Evolutionary conservation across 78 protist genomes (phyloP).

Genomic region (Dictyostelium intermedium): DNA sequence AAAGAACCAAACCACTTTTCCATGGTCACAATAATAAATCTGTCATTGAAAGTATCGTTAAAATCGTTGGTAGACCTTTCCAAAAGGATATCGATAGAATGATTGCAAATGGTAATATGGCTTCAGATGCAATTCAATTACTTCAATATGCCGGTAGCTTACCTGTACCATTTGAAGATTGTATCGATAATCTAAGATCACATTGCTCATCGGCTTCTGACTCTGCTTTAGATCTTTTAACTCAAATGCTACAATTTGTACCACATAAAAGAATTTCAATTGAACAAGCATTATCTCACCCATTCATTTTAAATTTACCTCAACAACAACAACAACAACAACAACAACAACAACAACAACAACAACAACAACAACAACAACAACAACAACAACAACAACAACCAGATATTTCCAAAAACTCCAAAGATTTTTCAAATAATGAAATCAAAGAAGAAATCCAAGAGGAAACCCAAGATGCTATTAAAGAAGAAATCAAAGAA

Average conservation of each 20-base stretch:
- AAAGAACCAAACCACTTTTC: constrained; percentile 27
- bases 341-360: neutral
- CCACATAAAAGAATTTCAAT: constrained; percentile 52
- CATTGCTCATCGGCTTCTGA: constrained; percentile 6
- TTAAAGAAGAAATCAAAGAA: neutral
- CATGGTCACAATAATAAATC: constrained; percentile 31
- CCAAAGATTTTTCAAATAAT: no score
- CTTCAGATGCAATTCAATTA: neutral
- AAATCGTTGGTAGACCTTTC: constrained; percentile 53
- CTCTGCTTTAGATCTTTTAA: constrained; percentile 5
- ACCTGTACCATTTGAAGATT: constrained; percentile 71
- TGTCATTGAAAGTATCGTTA: constrained; percentile 25
- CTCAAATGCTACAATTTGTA: constrained; percentile 25
- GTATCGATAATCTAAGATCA: constrained; percentile 22
- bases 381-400: neutral
- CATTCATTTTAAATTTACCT: neutral
- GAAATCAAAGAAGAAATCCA: neutral
- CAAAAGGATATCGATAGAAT: constrained; percentile 15
- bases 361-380: neutral
- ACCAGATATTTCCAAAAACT: no score
- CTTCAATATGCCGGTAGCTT: neutral
- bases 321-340: neutral
- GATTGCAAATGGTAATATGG: constrained; percentile 12
- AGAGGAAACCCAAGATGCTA: neutral
- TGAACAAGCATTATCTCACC: constrained; percentile 42